Percentiles rank a stretch among this genome's conserved stretches.
These are phyloP conservation scores for Ploettnerulaceae sp. DNA, from an alignment of 2,329 filamentous ascomycete species.

Conservation along the genomic window DNA sequence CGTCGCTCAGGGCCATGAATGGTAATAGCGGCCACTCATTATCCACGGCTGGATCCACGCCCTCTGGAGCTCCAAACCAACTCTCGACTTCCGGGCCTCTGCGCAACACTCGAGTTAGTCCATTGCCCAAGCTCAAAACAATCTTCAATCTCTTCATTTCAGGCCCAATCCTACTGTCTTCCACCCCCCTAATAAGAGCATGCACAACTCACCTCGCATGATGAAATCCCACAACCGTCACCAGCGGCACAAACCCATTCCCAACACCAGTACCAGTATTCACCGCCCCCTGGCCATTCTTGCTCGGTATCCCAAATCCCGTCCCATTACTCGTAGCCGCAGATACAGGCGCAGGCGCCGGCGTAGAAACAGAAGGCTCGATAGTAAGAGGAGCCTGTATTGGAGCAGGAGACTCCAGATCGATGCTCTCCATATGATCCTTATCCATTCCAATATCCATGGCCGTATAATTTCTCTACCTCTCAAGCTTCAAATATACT, in stretches of 20 bases:
- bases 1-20: slow-evolving; percentile 95
- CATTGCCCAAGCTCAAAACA: slow-evolving; percentile 6
- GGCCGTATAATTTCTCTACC: neutral
- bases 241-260: slow-evolving; percentile 56
- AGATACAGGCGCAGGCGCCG: neutral
- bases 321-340: neutral
- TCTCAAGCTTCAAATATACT: too few species aligned
- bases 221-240: slow-evolving; percentile 79
- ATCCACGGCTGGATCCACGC: slow-evolving; percentile 69
- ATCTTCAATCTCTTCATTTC: neutral
- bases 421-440: slow-evolving; percentile 20
- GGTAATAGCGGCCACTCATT: slow-evolving; percentile 90
- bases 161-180: too few species aligned
- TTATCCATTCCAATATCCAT: slow-evolving; percentile 1
- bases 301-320: too few species aligned
- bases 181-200: too few species aligned
- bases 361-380: neutral
- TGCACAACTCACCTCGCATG: slow-evolving; percentile 53
- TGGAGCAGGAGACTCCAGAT: slow-evolving; percentile 10
- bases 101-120: slow-evolving; percentile 9
- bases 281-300: too few species aligned
- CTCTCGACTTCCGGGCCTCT: slow-evolving; percentile 86
- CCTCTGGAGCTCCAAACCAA: slow-evolving; percentile 77
- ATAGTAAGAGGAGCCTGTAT: neutral
- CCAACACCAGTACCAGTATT: slow-evolving; percentile 5